These are phyloP conservation scores for Anisodus tanguticus DNA, from an alignment of 257 asterid genomes.

Conservation along the genomic window DNA sequence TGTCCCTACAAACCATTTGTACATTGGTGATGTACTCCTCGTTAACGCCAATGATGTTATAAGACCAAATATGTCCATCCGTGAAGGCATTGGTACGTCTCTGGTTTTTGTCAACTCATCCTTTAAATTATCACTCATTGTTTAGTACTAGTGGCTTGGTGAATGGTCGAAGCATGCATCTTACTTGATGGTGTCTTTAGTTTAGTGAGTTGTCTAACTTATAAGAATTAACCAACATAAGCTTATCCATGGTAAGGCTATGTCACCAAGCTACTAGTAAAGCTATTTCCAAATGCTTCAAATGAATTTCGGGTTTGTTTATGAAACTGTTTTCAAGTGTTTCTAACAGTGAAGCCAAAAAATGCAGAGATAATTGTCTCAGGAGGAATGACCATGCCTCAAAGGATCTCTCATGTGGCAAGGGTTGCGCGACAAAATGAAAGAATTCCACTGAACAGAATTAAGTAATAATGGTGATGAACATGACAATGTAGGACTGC, in stretches of 20 bases:
- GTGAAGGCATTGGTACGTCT: conserved; percentile 87
- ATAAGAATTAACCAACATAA: background rate
- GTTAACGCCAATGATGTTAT: conserved; percentile 76
- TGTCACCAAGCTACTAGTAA: no score
- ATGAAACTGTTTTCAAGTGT: background rate
- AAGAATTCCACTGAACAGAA: conserved; percentile 65
- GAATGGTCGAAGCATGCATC: background rate
- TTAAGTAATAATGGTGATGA: conserved; percentile 35
- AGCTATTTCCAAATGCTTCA: background rate
- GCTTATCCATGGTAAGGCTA: background rate
- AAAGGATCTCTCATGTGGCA: conserved; percentile 62
- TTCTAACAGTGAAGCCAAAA: conserved; percentile 35
- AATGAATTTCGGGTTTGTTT: background rate
- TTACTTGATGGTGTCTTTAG: background rate
- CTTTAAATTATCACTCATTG: background rate
- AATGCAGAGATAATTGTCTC: conserved; percentile 84
- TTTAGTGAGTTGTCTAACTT: background rate
- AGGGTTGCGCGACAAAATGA: conserved; percentile 62
- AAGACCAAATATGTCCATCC: conserved; percentile 81
- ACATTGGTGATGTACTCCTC: conserved; percentile 77
- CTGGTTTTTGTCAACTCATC: background rate
- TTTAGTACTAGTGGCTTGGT: background rate
- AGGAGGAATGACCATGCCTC: conserved; percentile 96
- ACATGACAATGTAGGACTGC: background rate
- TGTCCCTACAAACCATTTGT: conserved; percentile 90